Conservation (phyloP, 2,329 filamentous ascomycete species). For the Aspergillus niger region DNA sequence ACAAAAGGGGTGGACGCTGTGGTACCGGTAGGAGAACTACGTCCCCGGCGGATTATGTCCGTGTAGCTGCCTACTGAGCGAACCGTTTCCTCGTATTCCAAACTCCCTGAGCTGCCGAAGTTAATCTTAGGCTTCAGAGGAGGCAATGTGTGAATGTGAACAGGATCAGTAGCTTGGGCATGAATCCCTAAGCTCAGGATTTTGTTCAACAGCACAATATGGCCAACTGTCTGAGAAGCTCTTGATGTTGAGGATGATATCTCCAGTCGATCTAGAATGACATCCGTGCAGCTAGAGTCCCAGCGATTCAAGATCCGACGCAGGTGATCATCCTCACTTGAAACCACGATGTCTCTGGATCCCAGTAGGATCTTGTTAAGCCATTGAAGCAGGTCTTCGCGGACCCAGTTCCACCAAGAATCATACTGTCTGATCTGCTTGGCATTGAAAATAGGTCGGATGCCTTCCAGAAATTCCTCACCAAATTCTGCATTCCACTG, state of each 20-base stretch:
- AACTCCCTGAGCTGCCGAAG: constrained; percentile 4
- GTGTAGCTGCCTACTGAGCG: constrained; percentile 12
- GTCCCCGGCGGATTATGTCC: constrained; percentile 6
- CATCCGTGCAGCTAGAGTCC: constrained; percentile 19
- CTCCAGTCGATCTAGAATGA: constrained; percentile 9
- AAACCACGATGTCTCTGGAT: neutral
- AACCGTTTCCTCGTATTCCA: constrained; percentile 13
- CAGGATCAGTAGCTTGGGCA: constrained; percentile 11
- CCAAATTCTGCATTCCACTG: constrained; percentile 33
- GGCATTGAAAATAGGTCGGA: constrained; percentile 33
- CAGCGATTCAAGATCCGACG: constrained; percentile 19
- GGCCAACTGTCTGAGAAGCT: neutral
- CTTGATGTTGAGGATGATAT: no score
- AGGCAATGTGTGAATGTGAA: constrained; percentile 12
- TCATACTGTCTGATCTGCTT: constrained; percentile 33
- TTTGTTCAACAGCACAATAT: constrained; percentile 5
- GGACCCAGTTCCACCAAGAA: constrained; percentile 42
- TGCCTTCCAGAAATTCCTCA: constrained; percentile 32
- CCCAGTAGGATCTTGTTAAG: constrained; percentile 4
- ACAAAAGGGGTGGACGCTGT: constrained; percentile 15
- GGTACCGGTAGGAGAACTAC: neutral
- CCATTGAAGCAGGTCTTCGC: constrained; percentile 26
- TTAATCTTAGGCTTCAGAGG: constrained; percentile 16
- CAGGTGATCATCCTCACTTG: constrained; percentile 5
- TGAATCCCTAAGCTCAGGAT: constrained; percentile 7